Percentiles rank a stretch among this genome's conserved stretches.
Evolutionary conservation across 1,284 basidiomycete species (phyloP).

Genomic region (Boletus nobilissimus): DNA sequence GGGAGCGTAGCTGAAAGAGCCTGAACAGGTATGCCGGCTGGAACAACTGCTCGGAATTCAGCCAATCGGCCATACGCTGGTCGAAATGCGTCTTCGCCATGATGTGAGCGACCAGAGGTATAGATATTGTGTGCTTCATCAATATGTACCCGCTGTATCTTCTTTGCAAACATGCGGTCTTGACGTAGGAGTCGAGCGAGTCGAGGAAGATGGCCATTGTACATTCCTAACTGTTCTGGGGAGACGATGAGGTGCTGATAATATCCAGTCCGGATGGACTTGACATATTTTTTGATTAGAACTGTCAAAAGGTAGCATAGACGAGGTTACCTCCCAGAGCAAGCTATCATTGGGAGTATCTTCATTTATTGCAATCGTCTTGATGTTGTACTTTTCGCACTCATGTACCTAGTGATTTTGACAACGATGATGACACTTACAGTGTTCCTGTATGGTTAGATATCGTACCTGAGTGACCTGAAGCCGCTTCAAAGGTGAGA

Average conservation of each 20-base stretch:
- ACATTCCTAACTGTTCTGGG: conserved; percentile 19
- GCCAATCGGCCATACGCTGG: too few relatives aligned
- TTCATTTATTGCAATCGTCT: conserved; percentile 18
- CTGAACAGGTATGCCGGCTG: too few relatives aligned
- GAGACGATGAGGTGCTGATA: conserved; percentile 21
- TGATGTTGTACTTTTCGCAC: background rate
- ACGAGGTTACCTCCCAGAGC: conserved; percentile 24
- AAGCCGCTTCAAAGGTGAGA: background rate
- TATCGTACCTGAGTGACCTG: background rate
- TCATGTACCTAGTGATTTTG: background rate
- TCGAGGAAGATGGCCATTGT: conserved; percentile 14
- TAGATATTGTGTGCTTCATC: conserved; percentile 26
- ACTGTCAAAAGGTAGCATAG: too few relatives aligned
- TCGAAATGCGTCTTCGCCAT: too few relatives aligned
- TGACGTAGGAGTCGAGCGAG: conserved; percentile 11
- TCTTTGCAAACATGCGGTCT: background rate
- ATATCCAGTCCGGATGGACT: too few relatives aligned
- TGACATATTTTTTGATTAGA: too few relatives aligned
- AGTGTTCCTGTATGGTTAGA: too few relatives aligned
- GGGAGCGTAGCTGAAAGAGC: background rate
- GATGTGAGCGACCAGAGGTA: too few relatives aligned
- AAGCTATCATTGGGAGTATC: background rate
- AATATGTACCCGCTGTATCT: conserved; percentile 6
- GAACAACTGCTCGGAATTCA: too few relatives aligned
- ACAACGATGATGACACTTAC: too few relatives aligned